phyloP scores from a whole-genome alignment of 129 eudicot genomes.

The Flaveria trinervia region DNA sequence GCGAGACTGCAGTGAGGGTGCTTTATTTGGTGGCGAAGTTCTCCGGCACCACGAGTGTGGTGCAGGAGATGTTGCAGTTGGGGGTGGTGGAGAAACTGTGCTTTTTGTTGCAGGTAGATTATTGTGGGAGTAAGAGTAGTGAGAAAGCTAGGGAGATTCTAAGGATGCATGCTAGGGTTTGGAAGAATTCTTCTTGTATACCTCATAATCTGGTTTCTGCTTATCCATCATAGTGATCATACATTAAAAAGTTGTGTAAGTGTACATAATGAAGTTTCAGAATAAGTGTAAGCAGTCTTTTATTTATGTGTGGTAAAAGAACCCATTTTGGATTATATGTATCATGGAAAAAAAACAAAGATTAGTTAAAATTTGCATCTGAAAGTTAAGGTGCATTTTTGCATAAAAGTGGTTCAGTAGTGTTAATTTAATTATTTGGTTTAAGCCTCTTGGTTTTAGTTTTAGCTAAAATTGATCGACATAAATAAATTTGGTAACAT shows the following conservation, averaged over 20 bases:
- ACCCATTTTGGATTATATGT: not conserved
- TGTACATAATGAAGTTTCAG: not conserved
- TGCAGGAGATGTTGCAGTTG: constrained; percentile 67
- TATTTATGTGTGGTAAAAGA: not conserved
- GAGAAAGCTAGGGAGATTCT: constrained; percentile 65
- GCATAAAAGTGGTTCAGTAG: not conserved
- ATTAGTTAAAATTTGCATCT: not conserved
- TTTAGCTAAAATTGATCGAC: too few species aligned
- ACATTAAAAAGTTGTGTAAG: not conserved
- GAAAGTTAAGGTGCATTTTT: not conserved
- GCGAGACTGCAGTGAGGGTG: constrained; percentile 53
- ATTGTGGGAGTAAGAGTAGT: constrained; percentile 49
- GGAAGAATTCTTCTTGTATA: constrained; percentile 66
- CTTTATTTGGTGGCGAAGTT: constrained; percentile 44
- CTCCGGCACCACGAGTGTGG: constrained; percentile 42
- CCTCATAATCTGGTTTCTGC: constrained; percentile 38
- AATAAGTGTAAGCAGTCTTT: not conserved
- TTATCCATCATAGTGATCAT: constrained; percentile 38
- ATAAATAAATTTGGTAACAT: too few species aligned
- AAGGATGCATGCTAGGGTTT: constrained; percentile 51
- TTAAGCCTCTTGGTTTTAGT: not conserved
- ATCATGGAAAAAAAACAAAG: not conserved
- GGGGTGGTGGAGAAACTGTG: constrained; percentile 69
- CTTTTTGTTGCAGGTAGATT: constrained; percentile 51
- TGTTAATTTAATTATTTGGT: not conserved